Evolutionary conservation across 352 stramenopile species (phyloP), one percentile per base, ranked within the genome.

Genomic region (Saprolegnia diclina): DNA sequence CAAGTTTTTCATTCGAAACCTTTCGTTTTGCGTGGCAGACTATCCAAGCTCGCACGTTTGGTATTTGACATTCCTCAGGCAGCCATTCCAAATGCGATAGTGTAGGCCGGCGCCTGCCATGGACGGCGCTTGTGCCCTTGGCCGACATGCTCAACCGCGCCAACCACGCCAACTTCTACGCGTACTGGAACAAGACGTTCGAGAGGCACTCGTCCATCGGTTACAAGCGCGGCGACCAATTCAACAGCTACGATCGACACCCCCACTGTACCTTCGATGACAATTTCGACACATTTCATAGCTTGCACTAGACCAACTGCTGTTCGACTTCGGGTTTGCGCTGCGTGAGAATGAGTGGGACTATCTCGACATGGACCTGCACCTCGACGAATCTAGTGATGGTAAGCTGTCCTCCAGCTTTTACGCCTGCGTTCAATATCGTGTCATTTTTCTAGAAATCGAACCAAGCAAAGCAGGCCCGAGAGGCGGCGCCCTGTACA

Each of bases 251-350:
- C 73, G 92, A 91, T 0, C 78, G 89, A 4, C 76, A 90, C 26
- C 66, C 78, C 52, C 97, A 97, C 72, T 85, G 57, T 66, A 40
- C 38, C 13, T 44, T 63, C n/a, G 9, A 24, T 11, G 10, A 45
- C 11, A 63, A 44, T n/a, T 40, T 13, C 6, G 5, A 29, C 40
- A 13, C 18, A 14, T 19, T 52, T 32, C 52, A 6, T 22, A 11
- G 14, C 56, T 0, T 61, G 53, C 48, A 56, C 7, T 66, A 66
- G 67, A 89, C 48, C 85, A 94, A 73, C 73, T 98, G 29, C 76
- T 97, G 40, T 74, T 97, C 5, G 91, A 97, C 67, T 98, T 97
- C 72, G 92, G 92, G 18, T 98, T 98, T 74, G 79, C 85, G 18
- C 75, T 98, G 26, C 57, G 78, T 9, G 65, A 93, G 55, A 98